Evolutionary conservation across 257 asterid genomes (phyloP).

Genomic region (Solanum phureja): DNA sequence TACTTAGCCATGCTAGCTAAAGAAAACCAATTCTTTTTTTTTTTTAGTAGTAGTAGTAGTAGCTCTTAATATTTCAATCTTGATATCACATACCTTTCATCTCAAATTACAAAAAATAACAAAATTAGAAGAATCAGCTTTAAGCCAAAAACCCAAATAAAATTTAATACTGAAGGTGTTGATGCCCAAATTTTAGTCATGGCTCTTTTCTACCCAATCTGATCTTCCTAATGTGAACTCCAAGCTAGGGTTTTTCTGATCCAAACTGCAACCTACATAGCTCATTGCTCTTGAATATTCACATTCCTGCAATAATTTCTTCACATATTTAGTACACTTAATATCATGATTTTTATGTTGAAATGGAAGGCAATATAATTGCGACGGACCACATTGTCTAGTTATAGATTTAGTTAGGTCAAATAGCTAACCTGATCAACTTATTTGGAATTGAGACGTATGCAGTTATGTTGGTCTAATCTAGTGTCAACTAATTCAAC

Average conservation of each 20-base stretch:
- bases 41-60: neutral
- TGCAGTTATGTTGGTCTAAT: too few species aligned
- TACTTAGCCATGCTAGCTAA: neutral
- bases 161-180: neutral
- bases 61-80: neutral
- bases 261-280: constrained; percentile 4
- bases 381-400: neutral
- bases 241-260: constrained; percentile 26
- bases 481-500: neutral
- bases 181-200: neutral
- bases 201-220: constrained; percentile 21
- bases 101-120: neutral
- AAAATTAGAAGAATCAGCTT: neutral
- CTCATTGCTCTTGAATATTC: constrained; percentile 3
- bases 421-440: neutral
- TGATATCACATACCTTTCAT: neutral
- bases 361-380: neutral
- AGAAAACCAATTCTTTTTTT: neutral
- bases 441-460: neutral
- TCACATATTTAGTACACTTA: neutral
- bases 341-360: neutral
- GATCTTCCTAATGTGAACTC: constrained; percentile 48
- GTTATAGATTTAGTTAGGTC: neutral
- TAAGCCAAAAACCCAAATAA: neutral
- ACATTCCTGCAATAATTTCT: constrained; percentile 6